Evolutionary conservation across 768 basidiomycete species (phyloP).

Genomic region (Hortiboletus flavorubellus): DNA sequence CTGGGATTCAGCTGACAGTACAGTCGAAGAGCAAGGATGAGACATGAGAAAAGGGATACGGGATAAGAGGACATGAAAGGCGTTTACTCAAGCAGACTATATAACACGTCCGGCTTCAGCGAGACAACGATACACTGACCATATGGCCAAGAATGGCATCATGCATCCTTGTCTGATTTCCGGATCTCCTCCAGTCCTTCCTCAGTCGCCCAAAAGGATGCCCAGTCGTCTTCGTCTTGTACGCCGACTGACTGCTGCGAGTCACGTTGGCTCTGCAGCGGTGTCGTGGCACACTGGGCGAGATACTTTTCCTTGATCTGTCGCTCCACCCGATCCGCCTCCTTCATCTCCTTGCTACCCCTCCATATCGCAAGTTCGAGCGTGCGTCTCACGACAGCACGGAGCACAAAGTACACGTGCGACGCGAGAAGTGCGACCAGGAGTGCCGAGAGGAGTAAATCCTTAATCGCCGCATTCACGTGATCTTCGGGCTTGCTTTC

Average conservation of each 20-base stretch:
- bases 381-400: constrained; percentile 59
- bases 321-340: constrained; percentile 53
- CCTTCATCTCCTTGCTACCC: constrained; percentile 62
- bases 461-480: constrained; percentile 38
- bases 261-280: neutral
- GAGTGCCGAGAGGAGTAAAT: constrained; percentile 58
- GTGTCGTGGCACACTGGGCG: constrained; percentile 14
- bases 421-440: constrained; percentile 79
- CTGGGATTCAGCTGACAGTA: neutral
- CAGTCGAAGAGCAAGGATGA: neutral
- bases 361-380: constrained; percentile 78
- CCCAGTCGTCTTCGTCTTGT: constrained; percentile 26
- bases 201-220: constrained; percentile 65
- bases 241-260: neutral
- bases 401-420: constrained; percentile 77
- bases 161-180: constrained; percentile 60
- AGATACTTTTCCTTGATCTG: constrained; percentile 46
- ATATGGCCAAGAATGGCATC: neutral
- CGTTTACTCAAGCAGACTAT: neutral
- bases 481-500: constrained; percentile 13
- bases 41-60: neutral
- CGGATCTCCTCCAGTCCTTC: constrained; percentile 73
- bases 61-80: neutral
- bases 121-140: neutral
- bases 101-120: neutral